Base-by-base conservation (phyloP, 805 yeast genomes). In the Danielia oregonensis region DNA sequence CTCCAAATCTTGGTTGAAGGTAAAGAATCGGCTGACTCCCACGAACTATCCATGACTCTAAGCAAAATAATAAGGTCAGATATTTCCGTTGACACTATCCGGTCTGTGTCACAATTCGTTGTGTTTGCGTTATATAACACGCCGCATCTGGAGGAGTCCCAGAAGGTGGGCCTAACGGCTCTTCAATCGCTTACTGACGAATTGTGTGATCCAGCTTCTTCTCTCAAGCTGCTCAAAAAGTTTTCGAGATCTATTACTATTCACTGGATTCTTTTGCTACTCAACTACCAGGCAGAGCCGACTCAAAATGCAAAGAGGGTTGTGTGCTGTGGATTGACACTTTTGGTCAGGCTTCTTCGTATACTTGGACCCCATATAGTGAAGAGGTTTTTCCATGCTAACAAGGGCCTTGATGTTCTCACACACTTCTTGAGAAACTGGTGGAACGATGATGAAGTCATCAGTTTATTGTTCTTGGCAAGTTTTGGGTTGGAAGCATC, bases 191-290 rank as follows among this genome's bases (percentile, higher is more conserved):
- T 37, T 54, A 72, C 53, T 38, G 72, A 24, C 45, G 70, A 41
- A n/a, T 36, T 65, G 5, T 65, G 69, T 44, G 75, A 72, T 24
- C 50, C 71, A 17, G 53, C 55, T 8, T 54, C 65, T 0, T 52
- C 68, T 0, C 50, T 63, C 5, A 66, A 63, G 37, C 58, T 53
- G 29, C 58, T 63, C 53, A 73, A 57, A 52, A 71, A 57, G 46
- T 69, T 57, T 46, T 72, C 68, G 2, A 70, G 78, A 29, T 64
- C 81, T 0, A 65, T 85, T 2, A 74, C 86, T 1, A 67, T 80
- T 5, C 82, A 81, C 49, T 80, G 89, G 83, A 61, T 75, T 3
- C 49, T 84, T 7, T 58, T 84, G 8, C 52, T 83, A 10, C 51
- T 83, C 9, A 58, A 74, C 17, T 55, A 44, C 33, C 65, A 35